These are phyloP conservation scores for Chenopodium quinoa DNA, from an alignment of 148 eudicot genomes.

Conservation along the genomic window DNA sequence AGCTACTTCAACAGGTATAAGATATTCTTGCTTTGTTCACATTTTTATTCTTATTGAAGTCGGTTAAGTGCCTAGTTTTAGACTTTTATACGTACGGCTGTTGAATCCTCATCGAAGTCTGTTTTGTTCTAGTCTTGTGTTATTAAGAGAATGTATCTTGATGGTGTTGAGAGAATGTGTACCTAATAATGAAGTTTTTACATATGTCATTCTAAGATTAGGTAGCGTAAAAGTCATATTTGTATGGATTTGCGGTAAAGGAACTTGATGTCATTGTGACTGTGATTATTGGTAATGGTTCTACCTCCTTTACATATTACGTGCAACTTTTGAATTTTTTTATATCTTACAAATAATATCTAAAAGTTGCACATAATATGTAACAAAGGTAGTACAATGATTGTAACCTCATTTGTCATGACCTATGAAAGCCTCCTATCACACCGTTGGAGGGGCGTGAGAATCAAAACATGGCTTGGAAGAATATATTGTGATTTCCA, in stretches of 20 bases:
- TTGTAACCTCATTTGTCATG: not conserved
- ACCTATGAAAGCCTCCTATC: not conserved
- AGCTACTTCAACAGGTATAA: slow-evolving; percentile 65
- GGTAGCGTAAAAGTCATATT: not conserved
- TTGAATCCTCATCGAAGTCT: not conserved
- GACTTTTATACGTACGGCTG: no score
- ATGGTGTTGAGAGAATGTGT: not conserved
- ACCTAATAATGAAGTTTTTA: not conserved
- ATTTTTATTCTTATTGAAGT: not conserved
- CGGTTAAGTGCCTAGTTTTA: not conserved
- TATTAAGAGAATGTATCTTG: not conserved
- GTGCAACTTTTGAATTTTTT: no score
- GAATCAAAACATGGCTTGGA: not conserved
- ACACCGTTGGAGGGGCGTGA: not conserved
- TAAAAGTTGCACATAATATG: no score
- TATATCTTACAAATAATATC: no score
- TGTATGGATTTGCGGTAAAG: not conserved
- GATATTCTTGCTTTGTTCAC: not conserved
- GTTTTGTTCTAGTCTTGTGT: not conserved
- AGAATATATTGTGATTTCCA: not conserved
- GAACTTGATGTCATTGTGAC: not conserved
- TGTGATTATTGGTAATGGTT: not conserved
- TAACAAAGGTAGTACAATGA: no score
- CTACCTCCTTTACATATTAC: no score
- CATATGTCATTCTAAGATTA: not conserved